A percentile compares a stretch with the other conserved stretches of the same genome.
phyloP scores from a whole-genome alignment of 495 filamentous ascomycete species.

The Extremus antarcticus region DNA sequence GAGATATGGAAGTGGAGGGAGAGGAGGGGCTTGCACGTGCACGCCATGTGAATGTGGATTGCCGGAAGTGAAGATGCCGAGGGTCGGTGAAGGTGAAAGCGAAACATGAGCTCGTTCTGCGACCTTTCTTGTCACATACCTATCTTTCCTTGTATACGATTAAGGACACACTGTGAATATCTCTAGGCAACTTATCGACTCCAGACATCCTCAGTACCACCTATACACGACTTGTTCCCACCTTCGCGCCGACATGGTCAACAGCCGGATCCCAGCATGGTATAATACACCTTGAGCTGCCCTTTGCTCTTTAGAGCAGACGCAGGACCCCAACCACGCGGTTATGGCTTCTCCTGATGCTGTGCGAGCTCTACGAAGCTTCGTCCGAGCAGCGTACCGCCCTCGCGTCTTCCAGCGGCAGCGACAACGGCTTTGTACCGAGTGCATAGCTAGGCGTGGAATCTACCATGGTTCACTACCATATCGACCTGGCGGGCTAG shows the following conservation, averaged over 20 bases:
- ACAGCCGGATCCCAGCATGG: neutral
- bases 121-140: too few relatives aligned
- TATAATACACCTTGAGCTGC: neutral
- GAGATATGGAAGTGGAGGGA: too few relatives aligned
- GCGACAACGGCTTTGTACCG: neutral
- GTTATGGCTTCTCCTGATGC: slow-evolving; percentile 1
- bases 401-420: neutral
- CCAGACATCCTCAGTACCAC: too few relatives aligned
- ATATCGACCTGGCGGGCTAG: neutral
- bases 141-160: too few relatives aligned
- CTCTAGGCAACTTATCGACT: too few relatives aligned
- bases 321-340: neutral
- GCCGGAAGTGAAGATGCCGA: neutral
- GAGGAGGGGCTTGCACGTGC: neutral
- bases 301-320: neutral
- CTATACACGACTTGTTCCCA: too few relatives aligned
- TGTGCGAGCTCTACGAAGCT: slow-evolving; percentile 1
- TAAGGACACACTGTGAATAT: too few relatives aligned
- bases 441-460: neutral
- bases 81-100: neutral
- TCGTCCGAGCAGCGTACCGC: neutral
- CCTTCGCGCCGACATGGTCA: neutral
- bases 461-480: neutral
- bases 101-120: neutral
- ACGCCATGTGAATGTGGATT: too few relatives aligned